Evolutionary conservation across 2,329 filamentous ascomycete species (phyloP), one percentile per base, ranked within the genome.

Genomic region (Daldinia eschscholtzii): DNA sequence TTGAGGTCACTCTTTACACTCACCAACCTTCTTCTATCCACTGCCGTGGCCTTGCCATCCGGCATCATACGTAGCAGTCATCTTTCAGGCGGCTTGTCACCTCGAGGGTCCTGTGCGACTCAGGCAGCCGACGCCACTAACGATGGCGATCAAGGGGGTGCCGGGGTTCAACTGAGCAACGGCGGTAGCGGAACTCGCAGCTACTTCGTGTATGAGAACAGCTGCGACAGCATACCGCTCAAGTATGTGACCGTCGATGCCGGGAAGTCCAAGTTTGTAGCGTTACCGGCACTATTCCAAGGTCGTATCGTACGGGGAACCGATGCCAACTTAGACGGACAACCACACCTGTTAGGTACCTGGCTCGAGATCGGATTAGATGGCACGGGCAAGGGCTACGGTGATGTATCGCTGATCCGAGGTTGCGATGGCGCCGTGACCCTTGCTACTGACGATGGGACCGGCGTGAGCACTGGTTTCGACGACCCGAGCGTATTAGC

Each of bases 151-250:
- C 26, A 44, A 1, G 37, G 57, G 12, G 68, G 65, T 12, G 28
- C 55, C 10, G 71, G 71, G n/a, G 15, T 73, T 1, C 18, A 56
- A n/a, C 18, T 73, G 20, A 50, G 58, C 20, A 72, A 73, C 30
- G 50, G 15, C 10, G 71, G 72, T 52, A 61, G 6, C 33, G 9
- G 50, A 15, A 9, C 57, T 20, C 70, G 70, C 20, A 66, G 55
- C 33, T 73, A 62, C 64, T 73, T 67, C 53, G 56, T 72, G 30
- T 73, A 72, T 50, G 57, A 57, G 7, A 73, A 73, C 64, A 65
- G 59, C 58, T 73, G 71, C 64, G 71, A 72, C 64, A n/a, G 4
- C 13, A 37, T 68, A 7, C 68, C 71, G 6, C 44, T 57, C 30
- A 67, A 68, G 20, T 65, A 72, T 42, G 28, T 69, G 12, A 50